Evolutionary conservation across 1,284 basidiomycete genomes (phyloP), one percentile per base, ranked within the genome.

Genomic region (Ustilago crameri): DNA sequence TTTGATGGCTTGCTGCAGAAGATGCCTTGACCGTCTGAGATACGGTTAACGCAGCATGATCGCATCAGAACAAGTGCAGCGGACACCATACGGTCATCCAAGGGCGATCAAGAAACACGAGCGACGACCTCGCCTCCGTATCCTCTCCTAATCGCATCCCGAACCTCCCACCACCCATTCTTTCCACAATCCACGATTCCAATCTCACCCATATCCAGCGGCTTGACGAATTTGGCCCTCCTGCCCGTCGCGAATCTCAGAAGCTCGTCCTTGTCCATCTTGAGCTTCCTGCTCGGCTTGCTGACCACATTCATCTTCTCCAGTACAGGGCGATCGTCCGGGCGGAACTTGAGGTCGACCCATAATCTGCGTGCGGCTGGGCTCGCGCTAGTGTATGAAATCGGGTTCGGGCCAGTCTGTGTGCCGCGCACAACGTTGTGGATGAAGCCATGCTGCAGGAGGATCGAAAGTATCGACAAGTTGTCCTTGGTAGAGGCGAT

Each of bases 261-360:
- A 47, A 95, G 87, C 78, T 93, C 93, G 5, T 86, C 84, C 49
- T 87, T 72, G 49, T 89, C 87, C 90, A 95, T 89, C 76, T 88
- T 88, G 34, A 95, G 86, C 44, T 89, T 87, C 77, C 90, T 88
- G 80, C 89, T 90, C 3, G 92, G 91, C 80, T 87, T 89, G 84
- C 88, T 90, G 74, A 93, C 86, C 77, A 91, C 87, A 73, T 88
- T 87, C 89, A 92, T 91, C 71, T 86, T 80, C 51, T 85, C 87
- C 59, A 95, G 86, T 18, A 95, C 91, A 1, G 93, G 91, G 27
- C 89, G 85, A 84, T 95, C 92, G 71, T 92, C 89, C 2, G 68
- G 51, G 50, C 92, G 87, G 84, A 93, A 95, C 84, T 95, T 95
- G 72, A 95, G 88, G 66, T 91, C 89, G 3, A 91, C 91, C 92